A percentile compares a stretch with the other conserved stretches of the same genome.
Conservation (phyloP, 352 stramenopile species). For the Pythium insidiosum region DNA sequence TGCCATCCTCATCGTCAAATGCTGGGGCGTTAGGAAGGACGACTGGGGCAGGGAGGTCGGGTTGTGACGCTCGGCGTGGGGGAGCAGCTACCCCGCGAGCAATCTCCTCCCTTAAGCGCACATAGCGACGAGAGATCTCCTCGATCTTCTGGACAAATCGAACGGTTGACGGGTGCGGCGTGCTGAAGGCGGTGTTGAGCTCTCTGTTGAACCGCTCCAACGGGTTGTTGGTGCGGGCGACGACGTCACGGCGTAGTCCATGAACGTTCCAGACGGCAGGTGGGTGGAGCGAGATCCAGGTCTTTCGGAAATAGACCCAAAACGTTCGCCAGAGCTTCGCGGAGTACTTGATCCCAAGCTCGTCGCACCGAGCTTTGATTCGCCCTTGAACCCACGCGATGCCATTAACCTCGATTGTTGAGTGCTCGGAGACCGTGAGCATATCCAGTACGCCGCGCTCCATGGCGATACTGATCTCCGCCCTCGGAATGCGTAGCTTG, state of each 20-base stretch:
- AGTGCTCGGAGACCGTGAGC: conserved; percentile 2
- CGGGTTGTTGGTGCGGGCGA: conserved; percentile 6
- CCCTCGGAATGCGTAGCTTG: conserved; percentile 1
- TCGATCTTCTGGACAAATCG: conserved; percentile 5
- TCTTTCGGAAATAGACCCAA: conserved; percentile 4
- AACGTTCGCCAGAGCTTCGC: not conserved
- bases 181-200: conserved; percentile 1
- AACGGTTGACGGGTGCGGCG: not conserved
- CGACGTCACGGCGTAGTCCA: not conserved
- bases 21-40: too few species aligned
- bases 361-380: not conserved
- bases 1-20: too few species aligned
- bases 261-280: conserved; percentile 3
- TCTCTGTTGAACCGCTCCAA: conserved; percentile 9
- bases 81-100: not conserved
- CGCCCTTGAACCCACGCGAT: not conserved
- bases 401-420: not conserved
- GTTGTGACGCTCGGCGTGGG: not conserved
- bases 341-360: conserved; percentile 1
- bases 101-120: not conserved
- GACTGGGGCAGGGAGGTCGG: too few species aligned
- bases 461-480: conserved; percentile 8
- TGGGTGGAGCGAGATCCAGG: not conserved
- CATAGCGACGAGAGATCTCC: conserved; percentile 3
- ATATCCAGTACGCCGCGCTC: conserved; percentile 1